Evolutionary conservation across 2,329 filamentous ascomycete genomes (phyloP).

Genomic region (Beauveria sp.): DNA sequence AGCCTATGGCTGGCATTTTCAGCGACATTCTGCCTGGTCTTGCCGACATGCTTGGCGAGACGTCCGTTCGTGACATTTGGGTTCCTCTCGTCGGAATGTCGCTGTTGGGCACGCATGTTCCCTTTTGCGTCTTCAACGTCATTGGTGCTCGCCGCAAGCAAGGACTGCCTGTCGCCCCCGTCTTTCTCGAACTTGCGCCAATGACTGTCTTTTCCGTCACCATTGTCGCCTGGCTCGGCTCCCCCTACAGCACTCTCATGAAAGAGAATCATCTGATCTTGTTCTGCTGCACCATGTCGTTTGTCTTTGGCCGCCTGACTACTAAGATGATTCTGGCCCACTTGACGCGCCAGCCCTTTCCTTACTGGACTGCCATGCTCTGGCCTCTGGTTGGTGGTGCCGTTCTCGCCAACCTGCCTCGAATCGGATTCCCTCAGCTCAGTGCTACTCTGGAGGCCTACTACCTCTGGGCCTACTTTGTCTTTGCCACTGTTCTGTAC

Average conservation of each 20-base stretch:
- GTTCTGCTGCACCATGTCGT: conserved; percentile 89
- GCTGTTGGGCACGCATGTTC: conserved; percentile 68
- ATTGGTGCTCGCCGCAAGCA: conserved; percentile 63
- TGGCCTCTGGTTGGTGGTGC: conserved; percentile 81
- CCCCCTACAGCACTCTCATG: conserved; percentile 76
- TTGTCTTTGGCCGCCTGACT: conserved; percentile 96
- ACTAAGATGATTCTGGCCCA: conserved; percentile 99
- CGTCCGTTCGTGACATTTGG: conserved; percentile 84
- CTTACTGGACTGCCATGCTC: conserved; percentile 91
- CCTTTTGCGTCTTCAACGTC: conserved; percentile 85
- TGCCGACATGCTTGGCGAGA: conserved; percentile 55
- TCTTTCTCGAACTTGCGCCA: conserved; percentile 91
- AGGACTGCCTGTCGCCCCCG: conserved; percentile 66
- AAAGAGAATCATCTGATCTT: conserved; percentile 80
- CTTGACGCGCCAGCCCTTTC: conserved; percentile 86
- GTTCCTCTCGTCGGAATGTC: conserved; percentile 60
- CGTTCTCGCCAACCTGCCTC: conserved; percentile 72
- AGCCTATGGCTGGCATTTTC: conserved; percentile 62
- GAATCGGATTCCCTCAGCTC: conserved; percentile 61
- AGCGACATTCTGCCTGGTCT: conserved; percentile 45
- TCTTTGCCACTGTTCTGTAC: conserved; percentile 79
- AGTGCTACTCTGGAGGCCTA: conserved; percentile 60
- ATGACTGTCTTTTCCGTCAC: conserved; percentile 73
- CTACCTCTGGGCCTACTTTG: conserved; percentile 79
- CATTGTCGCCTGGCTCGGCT: conserved; percentile 79